Base-by-base conservation (phyloP, 2,329 filamentous ascomycete genomes). In the Cladosporium sp. region DNA sequence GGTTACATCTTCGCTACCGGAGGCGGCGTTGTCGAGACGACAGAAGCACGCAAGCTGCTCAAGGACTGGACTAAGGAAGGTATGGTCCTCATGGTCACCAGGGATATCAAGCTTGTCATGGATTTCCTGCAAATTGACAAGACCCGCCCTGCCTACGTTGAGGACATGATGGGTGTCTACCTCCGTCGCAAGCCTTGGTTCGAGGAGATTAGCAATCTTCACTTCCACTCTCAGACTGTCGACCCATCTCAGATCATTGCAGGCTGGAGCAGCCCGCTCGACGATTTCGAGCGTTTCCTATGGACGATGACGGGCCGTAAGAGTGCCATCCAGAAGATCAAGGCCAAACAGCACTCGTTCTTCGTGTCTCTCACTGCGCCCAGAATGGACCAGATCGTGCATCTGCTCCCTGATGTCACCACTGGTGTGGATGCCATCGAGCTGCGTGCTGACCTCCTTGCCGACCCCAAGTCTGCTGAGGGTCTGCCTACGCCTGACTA, bases 371-470 rank as follows among this genome's bases (percentile, higher is more conserved):
- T 98, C 44, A 97, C 93, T 0, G 75, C 93, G 48, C 88, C 91
- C 1, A 81, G 88, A 60, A 74, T 97, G 13, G 74, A 79, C 9
- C 73, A 80, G 16, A 81, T 84, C 31, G 67, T 82, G 8, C 76
- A 83, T 16, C 73, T 85, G 28, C 76, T 98, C 42, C 83, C 85
- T 1, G 76, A 82, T 48, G 85, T 90, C 41, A 83, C 86, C 10
- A 83, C 95, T 38, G 93, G 93, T 4, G 87, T 88, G 7, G 92
- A 98, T 71, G 93, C 92, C 3, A 89, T 97, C 9, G 93, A 98
- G 70, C 73, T 98, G 48, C 83, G 93, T n/a, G 88, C 95, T 3
- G 93, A 98, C 70, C 75, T 98, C 40, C 79, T 98, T 13, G 79
- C 86, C 56, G 87, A 96, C 63, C 81, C 84, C 4, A 77, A 82